Evolutionary conservation across 169 alveolate genomes (phyloP).

Genomic region (Theileria annulata): DNA sequence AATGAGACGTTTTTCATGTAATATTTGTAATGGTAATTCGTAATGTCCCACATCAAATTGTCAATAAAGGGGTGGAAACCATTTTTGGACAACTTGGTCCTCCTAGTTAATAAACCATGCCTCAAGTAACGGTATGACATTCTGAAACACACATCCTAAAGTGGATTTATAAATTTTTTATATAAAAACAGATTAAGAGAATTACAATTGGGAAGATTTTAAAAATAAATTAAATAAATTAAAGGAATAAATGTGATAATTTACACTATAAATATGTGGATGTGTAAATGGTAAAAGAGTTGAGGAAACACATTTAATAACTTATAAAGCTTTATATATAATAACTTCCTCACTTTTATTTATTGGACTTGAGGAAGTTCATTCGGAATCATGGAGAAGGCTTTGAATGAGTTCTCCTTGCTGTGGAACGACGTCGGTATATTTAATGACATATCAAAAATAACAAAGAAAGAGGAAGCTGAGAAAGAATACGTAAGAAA

Average conservation of each 20-base stretch:
- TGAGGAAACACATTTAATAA: neutral
- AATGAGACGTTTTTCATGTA: constrained; percentile 51
- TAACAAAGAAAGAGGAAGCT: constrained; percentile 1
- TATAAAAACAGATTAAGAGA: neutral
- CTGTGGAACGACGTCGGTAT: constrained; percentile 57
- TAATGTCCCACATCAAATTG: constrained; percentile 57
- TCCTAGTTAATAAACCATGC: constrained; percentile 54
- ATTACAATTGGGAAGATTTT: neutral
- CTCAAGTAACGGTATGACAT: constrained; percentile 61
- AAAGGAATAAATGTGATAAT: neutral
- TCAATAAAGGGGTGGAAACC: constrained; percentile 64
- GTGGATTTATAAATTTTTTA: neutral
- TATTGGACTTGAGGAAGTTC: neutral
- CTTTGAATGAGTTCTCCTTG: constrained; percentile 47
- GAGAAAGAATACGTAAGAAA: neutral
- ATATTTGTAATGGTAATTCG: constrained; percentile 64
- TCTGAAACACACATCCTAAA: neutral
- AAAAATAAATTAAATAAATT: neutral
- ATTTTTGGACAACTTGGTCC: constrained; percentile 26
- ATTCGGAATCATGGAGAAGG: constrained; percentile 39
- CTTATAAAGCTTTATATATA: neutral
- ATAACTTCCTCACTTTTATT: neutral
- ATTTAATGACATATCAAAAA: constrained; percentile 52
- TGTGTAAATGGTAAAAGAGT: neutral
- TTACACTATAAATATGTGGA: constrained; percentile 9